Percentiles rank a stretch among this genome's conserved stretches.
Evolutionary conservation across 192 early-diverging fungal species (phyloP).

Genomic region (Chytriomyces sp.): DNA sequence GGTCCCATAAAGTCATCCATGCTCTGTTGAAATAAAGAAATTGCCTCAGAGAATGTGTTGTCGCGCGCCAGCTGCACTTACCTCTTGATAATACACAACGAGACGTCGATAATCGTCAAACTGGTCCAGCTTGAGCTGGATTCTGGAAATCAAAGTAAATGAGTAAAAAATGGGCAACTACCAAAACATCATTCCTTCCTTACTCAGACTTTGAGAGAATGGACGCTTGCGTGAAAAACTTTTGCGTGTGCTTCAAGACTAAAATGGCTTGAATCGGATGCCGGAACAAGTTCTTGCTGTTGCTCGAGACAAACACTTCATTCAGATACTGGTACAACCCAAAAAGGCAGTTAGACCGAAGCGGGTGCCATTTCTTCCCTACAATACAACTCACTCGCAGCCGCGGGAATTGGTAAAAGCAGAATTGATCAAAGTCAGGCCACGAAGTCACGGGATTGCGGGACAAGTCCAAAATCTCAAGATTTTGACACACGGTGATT

Average conservation of each 20-base stretch:
- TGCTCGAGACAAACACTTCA: conserved; percentile 10
- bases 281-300: background rate
- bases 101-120: conserved; percentile 22
- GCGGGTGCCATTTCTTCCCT: background rate
- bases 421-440: conserved; percentile 17
- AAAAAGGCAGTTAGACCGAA: no score
- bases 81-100: conserved; percentile 17
- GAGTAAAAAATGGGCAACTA: background rate
- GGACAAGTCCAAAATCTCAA: conserved; percentile 13
- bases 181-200: background rate
- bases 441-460: conserved; percentile 30
- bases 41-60: background rate
- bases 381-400: background rate
- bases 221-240: conserved; percentile 3
- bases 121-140: conserved; percentile 12
- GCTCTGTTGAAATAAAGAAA: conserved; percentile 8
- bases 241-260: background rate
- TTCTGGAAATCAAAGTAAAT: background rate
- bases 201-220: conserved; percentile 10
- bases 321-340: conserved; percentile 2
- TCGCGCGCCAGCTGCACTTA: background rate
- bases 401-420: conserved; percentile 5
- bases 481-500: conserved; percentile 26
- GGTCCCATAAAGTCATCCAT: conserved; percentile 37
- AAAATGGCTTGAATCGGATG: background rate